A percentile compares a stretch with the other conserved stretches of the same genome.
These are phyloP conservation scores for Begonia peltatifolia DNA, from an alignment of 306 rosid genomes.

Conservation along the genomic window DNA sequence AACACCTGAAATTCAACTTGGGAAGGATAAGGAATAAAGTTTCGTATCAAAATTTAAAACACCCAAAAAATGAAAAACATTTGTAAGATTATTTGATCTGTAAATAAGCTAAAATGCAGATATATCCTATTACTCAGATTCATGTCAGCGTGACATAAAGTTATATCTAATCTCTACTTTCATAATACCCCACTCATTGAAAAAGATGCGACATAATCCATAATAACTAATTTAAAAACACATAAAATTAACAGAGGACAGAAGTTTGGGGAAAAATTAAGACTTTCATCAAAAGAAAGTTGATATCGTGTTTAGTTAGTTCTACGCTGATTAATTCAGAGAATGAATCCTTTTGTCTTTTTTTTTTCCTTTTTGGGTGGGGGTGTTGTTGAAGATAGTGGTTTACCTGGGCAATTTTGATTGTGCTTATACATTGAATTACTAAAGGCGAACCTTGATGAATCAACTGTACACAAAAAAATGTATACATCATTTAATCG, in stretches of 20 bases:
- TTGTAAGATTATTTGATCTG: neutral
- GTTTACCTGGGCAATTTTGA: constrained; percentile 84
- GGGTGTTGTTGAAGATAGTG: constrained; percentile 3
- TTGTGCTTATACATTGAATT: constrained; percentile 53
- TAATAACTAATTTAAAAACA: too few relatives aligned
- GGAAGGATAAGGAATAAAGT: too few relatives aligned
- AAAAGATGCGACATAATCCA: too few relatives aligned
- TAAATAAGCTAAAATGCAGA: neutral
- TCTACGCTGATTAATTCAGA: too few relatives aligned
- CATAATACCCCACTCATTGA: too few relatives aligned
- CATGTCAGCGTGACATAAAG: too few relatives aligned
- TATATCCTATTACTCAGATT: too few relatives aligned
- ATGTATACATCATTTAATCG: neutral
- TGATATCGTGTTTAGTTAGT: neutral
- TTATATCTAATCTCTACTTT: too few relatives aligned
- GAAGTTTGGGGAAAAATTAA: too few relatives aligned
- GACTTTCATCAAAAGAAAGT: neutral
- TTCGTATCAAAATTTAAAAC: too few relatives aligned
- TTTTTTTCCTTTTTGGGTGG: neutral
- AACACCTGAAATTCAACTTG: neutral
- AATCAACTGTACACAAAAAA: constrained; percentile 38
- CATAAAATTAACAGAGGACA: too few relatives aligned
- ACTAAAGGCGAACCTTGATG: constrained; percentile 45
- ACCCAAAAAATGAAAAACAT: neutral
- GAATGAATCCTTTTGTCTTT: neutral